Percentiles rank a stretch among this genome's conserved stretches.
Conservation (phyloP, 192 early-diverging fungal species). For the Backusella luteola region DNA sequence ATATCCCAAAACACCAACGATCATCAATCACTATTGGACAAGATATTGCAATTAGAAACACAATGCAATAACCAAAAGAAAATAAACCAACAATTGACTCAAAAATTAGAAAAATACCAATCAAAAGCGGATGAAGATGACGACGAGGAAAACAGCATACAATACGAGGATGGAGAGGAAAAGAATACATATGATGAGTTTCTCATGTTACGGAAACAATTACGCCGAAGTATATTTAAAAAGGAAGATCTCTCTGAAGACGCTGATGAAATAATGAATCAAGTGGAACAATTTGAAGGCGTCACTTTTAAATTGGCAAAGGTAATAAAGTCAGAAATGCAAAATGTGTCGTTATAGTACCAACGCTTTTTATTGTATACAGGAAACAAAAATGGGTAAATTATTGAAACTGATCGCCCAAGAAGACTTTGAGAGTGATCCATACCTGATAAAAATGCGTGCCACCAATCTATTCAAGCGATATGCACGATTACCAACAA, state of each 20-base stretch:
- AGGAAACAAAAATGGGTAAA: conserved; percentile 42
- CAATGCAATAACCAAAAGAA: background rate
- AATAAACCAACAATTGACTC: background rate
- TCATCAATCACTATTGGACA: background rate
- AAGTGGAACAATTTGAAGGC: conserved; percentile 30
- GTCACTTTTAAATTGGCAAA: conserved; percentile 38
- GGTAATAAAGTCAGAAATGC: conserved; percentile 3
- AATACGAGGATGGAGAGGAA: background rate
- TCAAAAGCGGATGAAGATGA: background rate
- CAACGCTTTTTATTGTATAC: background rate
- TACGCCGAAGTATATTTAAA: conserved; percentile 29
- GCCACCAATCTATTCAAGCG: conserved; percentile 17
- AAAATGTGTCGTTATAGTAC: background rate
- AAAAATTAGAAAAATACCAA: background rate
- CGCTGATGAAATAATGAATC: conserved; percentile 23
- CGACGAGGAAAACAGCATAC: background rate
- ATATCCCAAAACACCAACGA: background rate
- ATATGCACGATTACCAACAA: conserved; percentile 6
- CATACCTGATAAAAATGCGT: conserved; percentile 7
- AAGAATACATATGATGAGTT: conserved; percentile 14
- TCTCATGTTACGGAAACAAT: conserved; percentile 20
- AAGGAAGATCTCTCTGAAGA: conserved; percentile 19
- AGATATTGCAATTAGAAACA: background rate
- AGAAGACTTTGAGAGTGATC: conserved; percentile 18
- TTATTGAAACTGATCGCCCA: conserved; percentile 34